Conservation (phyloP, 1,284 basidiomycete species). For the Ceratorhiza oryzae-sativae region DNA sequence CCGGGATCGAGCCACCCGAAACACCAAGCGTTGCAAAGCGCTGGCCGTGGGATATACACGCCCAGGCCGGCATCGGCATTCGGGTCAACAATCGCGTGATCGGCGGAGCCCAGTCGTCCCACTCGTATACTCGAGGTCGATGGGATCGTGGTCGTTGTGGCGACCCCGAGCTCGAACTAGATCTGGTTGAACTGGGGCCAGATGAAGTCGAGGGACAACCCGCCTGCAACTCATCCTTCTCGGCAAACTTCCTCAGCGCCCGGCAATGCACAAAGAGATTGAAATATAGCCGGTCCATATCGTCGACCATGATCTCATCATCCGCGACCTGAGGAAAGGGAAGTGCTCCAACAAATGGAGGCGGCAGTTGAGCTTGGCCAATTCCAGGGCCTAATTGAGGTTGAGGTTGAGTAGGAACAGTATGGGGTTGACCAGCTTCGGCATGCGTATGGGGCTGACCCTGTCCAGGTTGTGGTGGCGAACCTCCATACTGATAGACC, state of each 20-base stretch:
- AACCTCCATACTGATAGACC: neutral
- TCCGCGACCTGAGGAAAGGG: neutral
- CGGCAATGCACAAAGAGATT: constrained; percentile 36
- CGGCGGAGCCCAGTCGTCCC: constrained; percentile 35
- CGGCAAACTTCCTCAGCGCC: constrained; percentile 20
- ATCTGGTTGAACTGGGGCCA: neutral
- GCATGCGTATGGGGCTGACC: neutral
- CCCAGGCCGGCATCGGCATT: constrained; percentile 39
- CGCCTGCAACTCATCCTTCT: neutral
- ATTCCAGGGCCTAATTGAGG: neutral
- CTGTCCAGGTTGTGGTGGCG: neutral
- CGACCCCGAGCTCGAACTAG: neutral
- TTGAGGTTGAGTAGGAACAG: neutral
- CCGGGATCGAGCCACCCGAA: neutral
- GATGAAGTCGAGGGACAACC: too few relatives aligned
- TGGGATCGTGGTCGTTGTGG: neutral
- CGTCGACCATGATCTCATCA: constrained; percentile 7
- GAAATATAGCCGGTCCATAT: constrained; percentile 29
- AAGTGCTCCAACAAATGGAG: neutral
- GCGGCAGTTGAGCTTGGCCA: neutral
- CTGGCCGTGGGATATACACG: constrained; percentile 34
- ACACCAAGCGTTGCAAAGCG: constrained; percentile 21
- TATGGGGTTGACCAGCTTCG: neutral
- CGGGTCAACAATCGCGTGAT: constrained; percentile 22
- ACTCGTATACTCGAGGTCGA: constrained; percentile 12